Conservation (phyloP, 225 moss, liverwort and hornwort species). For the Lunularia cruciata region DNA sequence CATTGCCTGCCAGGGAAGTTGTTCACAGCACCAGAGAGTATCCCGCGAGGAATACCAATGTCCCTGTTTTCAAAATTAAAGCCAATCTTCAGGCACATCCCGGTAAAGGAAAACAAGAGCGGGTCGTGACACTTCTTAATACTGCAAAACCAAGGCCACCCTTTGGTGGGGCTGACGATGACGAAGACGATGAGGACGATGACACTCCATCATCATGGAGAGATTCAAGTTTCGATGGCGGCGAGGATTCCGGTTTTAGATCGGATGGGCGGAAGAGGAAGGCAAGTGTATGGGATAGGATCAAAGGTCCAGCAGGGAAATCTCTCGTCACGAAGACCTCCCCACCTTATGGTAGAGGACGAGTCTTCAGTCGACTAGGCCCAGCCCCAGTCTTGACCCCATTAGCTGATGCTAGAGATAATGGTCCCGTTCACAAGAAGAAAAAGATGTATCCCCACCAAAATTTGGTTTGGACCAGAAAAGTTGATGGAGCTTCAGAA, state of each 20-base stretch:
- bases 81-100: slow-evolving; percentile 32
- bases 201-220: slow-evolving; percentile 19
- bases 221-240: background rate
- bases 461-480: slow-evolving; percentile 13
- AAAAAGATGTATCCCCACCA: slow-evolving; percentile 25
- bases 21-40: slow-evolving; percentile 15
- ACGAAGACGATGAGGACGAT: slow-evolving; percentile 22
- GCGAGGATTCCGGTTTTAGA: background rate
- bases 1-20: slow-evolving; percentile 22
- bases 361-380: slow-evolving; percentile 43
- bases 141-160: slow-evolving; percentile 9
- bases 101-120: slow-evolving; percentile 29
- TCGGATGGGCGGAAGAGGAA: slow-evolving; percentile 37
- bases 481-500: slow-evolving; percentile 6
- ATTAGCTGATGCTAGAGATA: slow-evolving; percentile 11
- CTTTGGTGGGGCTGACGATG: background rate
- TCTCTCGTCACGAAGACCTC: slow-evolving; percentile 7
- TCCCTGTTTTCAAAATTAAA: slow-evolving; percentile 31
- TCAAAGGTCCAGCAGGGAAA: slow-evolving; percentile 10
- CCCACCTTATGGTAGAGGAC: slow-evolving; percentile 21
- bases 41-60: slow-evolving; percentile 7
- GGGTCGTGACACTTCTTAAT: slow-evolving; percentile 34
- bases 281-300: slow-evolving; percentile 40
- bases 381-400: slow-evolving; percentile 21
- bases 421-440: slow-evolving; percentile 6